Base-by-base conservation (phyloP, 192 early-diverging fungal species). In the Entomortierella parvispora region DNA sequence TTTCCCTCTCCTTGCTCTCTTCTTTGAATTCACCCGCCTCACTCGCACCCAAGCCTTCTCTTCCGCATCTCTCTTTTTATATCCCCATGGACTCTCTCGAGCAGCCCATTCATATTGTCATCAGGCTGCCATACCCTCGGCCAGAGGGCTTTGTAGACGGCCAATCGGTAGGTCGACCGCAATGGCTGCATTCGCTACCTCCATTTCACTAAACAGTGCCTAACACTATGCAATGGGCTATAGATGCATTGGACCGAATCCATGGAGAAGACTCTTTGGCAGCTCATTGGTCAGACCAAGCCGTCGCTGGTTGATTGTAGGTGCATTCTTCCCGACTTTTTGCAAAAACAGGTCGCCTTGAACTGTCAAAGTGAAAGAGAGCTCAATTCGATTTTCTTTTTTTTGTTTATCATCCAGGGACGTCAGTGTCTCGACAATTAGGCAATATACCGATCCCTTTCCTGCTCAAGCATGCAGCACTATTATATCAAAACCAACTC, bases 231-330 rank as follows among this genome's bases (percentile, higher is more conserved):
- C 3, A 37, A n/a, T 40, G 28, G n/a, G 31, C 33, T 40, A 52
- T 68, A 86, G 87, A 68, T 87, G 32, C 60, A 85, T 44, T 89
- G 87, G 87, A 87, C 87, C 28, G 85, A 89, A 48, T 80, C 79
- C 46, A 86, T 86, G 87, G 87, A 89, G 44, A 82, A 84, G 52
- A 74, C 76, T 10, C 40, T 89, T 26, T 89, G 87, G 87, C 75
- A 84, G 46, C 76, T 82, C 47, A 80, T 87, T 37, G 77, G 82
- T 4, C 81, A 84, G 55, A 89, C 85, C 49, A 83, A 86, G 37
- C 78, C 69, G 25, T 62, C 60, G 15, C 69, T 78, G 22, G 71
- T 83, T 10, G 87, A 89, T 53, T 89, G 86, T 88, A 74, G 80
- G 80, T 68, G 48, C 23, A 37, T 44, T 15, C 6, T 15, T 50